A percentile compares a stretch with the other conserved stretches of the same genome.
phyloP scores from a whole-genome alignment of 805 yeast genomes.

The Kockiozyma suomiensis region DNA sequence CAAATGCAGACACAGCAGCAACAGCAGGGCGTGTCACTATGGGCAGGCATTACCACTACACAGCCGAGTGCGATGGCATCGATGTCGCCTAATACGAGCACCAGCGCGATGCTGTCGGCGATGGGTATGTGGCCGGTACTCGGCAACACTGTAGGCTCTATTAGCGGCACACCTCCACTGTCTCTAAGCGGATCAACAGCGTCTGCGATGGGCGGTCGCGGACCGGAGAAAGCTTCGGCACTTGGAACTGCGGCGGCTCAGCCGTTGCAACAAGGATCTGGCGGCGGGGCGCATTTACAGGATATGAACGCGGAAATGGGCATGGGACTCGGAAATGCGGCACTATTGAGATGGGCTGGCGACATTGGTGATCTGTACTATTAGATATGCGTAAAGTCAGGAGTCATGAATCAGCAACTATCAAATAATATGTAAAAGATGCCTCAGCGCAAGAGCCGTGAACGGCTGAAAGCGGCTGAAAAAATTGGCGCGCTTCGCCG shows the following conservation, averaged over 20 bases:
- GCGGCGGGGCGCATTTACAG: constrained; percentile 11
- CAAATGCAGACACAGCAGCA: background rate
- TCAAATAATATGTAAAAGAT: no score
- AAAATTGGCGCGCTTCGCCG: no score
- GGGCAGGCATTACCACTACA: background rate
- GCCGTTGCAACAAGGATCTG: no score
- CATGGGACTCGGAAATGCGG: constrained; percentile 24
- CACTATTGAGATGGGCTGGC: constrained; percentile 24
- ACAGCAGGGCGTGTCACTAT: background rate
- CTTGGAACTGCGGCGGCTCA: no score
- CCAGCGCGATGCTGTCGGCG: background rate
- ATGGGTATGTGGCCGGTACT: constrained; percentile 21
- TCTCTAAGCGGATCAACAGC: background rate
- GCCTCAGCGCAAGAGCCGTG: no score
- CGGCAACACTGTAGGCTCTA: background rate
- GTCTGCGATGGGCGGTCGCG: background rate
- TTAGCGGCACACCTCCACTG: background rate
- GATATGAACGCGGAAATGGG: constrained; percentile 25
- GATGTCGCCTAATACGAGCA: constrained; percentile 1
- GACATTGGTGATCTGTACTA: constrained; percentile 29
- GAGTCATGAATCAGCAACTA: background rate
- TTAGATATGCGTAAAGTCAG: background rate
- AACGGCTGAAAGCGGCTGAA: no score
- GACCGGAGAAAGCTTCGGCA: no score
- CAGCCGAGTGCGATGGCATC: background rate